Percentiles rank a stretch among this genome's conserved stretches.
Conservation (phyloP, 208 protist genomes). For the Leishmania aethiopica region DNA sequence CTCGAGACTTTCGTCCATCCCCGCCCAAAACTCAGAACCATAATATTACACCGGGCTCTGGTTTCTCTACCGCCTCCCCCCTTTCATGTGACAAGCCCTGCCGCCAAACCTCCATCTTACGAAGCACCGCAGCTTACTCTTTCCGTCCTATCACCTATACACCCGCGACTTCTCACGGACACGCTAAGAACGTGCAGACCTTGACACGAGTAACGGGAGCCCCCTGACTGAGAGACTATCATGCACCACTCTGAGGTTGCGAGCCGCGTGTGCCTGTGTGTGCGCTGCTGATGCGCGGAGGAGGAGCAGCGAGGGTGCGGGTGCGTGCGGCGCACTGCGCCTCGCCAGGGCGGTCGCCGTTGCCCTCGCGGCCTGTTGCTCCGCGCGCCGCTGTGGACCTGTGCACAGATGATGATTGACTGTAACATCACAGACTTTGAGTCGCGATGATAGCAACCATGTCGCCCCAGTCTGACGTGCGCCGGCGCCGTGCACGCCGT, state of each 20-base stretch:
- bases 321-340: too few species aligned
- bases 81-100: too few species aligned
- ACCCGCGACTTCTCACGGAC: too few species aligned
- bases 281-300: neutral
- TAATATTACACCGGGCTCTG: too few species aligned
- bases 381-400: neutral
- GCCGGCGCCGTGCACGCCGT: neutral
- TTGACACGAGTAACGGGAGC: neutral
- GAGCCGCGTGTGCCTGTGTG: slow-evolving; percentile 5
- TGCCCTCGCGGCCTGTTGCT: neutral
- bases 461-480: slow-evolving; percentile 11
- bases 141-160: too few species aligned
- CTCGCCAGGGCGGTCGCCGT: neutral
- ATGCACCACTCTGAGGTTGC: slow-evolving; percentile 13
- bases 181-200: too few species aligned
- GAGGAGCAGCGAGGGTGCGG: neutral
- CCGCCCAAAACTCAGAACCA: too few species aligned
- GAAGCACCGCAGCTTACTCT: too few species aligned
- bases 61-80: too few species aligned
- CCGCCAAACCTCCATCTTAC: too few species aligned
- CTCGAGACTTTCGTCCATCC: too few species aligned
- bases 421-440: slow-evolving; percentile 12
- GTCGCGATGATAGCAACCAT: slow-evolving; percentile 11
- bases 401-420: slow-evolving; percentile 10
- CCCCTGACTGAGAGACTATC: slow-evolving; percentile 11